Percentiles rank a stretch among this genome's conserved stretches.
Evolutionary conservation across 257 asterid genomes (phyloP).

Genomic region (Cruciata laevipes): DNA sequence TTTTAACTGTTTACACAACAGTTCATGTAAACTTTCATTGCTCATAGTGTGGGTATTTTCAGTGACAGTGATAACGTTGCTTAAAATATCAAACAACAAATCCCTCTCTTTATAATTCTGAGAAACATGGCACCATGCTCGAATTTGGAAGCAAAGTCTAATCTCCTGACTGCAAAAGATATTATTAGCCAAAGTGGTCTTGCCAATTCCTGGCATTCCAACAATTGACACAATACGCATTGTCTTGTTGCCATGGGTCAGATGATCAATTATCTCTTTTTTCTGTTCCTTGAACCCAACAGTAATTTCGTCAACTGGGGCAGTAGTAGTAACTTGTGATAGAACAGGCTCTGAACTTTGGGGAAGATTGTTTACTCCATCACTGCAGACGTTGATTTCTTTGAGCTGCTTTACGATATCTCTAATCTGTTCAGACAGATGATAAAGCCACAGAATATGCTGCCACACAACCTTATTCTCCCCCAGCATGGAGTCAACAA

Average conservation of each 20-base stretch:
- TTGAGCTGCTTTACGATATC: no score
- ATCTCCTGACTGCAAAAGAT: neutral
- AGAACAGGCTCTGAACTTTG: neutral
- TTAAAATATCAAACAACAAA: neutral
- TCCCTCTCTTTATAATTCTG: neutral
- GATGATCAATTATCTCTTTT: neutral
- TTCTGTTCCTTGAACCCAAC: neutral
- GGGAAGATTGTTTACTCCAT: neutral
- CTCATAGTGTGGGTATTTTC: no score
- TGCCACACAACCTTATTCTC: neutral
- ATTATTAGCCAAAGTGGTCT: constrained; percentile 9
- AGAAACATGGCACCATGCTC: neutral
- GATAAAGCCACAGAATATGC: neutral
- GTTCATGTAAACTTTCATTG: neutral
- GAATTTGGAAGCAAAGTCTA: neutral
- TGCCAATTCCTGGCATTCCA: constrained; percentile 13
- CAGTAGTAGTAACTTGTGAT: neutral
- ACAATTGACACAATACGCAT: constrained; percentile 2
- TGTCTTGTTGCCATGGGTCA: neutral
- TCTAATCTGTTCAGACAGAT: constrained; percentile 2
- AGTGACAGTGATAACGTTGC: neutral
- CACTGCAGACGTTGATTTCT: neutral
- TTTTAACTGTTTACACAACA: neutral
- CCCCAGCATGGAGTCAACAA: neutral
- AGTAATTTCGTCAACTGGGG: neutral